Evolutionary conservation across 2,329 filamentous ascomycete species (phyloP), one percentile per base, ranked within the genome.

Genomic region (Cordyceps pruinosa): DNA sequence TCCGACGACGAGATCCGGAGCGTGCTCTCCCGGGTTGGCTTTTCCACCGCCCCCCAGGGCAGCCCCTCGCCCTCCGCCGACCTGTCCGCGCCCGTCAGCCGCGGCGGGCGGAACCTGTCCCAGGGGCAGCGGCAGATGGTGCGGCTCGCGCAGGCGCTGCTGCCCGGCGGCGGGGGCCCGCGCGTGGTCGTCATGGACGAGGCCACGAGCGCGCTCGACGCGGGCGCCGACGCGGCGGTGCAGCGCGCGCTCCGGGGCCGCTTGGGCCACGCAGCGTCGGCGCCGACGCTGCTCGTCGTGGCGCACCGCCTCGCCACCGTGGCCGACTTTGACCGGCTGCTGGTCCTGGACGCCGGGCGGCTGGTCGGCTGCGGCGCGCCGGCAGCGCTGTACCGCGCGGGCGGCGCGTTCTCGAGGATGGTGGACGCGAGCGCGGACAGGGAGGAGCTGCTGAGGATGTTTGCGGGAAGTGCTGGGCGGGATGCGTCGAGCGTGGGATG

Each of bases 101-200:
- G 21, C 39, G 50, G 50, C 28, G 50, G 50, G 28, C 60, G 63
- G 45, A 70, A 72, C 59, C 84, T 88, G 17, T 86, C 83, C 1
- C 85, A 87, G 65, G 85, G 85, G 23, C 85, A 88, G 69, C 77
- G 85, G 2, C 85, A 88, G 69, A 80, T 88, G 1, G 77, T 88
- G 42, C 87, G 84, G 63, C 78, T 87, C 3, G 84, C 84, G 2
- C 81, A 80, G 57, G 85, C 81, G 45, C 17, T 52, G 26, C 81
- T 87, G 32, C 77, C 79, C 0, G 76, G 82, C 0, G n/a, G n/a
- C n/a, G n/a, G n/a, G n/a, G n/a, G n/a, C n/a, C 84, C 85, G 0
- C 83, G 84, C 62, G 80, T 89, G 63, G 84, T 89, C 78, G 79
- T 89, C 4, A 77, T 89, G 2, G 86, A 89, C 66, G 86, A 89